Conservation (phyloP, 2,329 filamentous ascomycete species). For the Colletotrichum lini region DNA sequence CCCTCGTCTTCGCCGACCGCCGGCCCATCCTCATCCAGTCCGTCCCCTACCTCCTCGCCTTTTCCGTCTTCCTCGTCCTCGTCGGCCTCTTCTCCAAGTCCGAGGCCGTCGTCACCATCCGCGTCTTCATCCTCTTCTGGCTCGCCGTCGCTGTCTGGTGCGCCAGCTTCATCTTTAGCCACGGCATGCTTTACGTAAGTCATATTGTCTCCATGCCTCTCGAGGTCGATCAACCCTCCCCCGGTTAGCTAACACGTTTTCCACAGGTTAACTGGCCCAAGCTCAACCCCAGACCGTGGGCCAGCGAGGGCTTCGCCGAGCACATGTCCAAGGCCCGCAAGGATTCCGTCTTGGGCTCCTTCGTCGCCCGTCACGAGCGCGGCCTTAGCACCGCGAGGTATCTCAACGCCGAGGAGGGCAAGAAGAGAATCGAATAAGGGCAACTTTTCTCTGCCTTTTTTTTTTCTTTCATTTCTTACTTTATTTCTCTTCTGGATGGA, state of each 20-base stretch:
- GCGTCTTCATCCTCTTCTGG: constrained; percentile 87
- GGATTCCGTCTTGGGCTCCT: constrained; percentile 83
- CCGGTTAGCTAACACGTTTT: constrained; percentile 33
- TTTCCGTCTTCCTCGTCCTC: constrained; percentile 86
- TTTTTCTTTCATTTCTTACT: not conserved
- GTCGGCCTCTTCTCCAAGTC: constrained; percentile 81
- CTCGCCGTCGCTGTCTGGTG: constrained; percentile 78
- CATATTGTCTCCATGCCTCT: not conserved
- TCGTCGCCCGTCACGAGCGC: constrained; percentile 83
- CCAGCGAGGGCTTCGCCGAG: constrained; percentile 89
- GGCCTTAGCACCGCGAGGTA: constrained; percentile 87
- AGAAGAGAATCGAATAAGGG: constrained; percentile 92
- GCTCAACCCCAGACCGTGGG: constrained; percentile 89
- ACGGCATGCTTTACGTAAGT: constrained; percentile 96
- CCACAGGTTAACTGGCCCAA: constrained; percentile 97
- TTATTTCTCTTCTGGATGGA: not conserved
- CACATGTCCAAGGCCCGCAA: constrained; percentile 86
- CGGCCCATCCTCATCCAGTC: constrained; percentile 90
- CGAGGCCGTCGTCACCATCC: constrained; percentile 83
- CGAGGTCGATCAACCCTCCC: constrained; percentile 32
- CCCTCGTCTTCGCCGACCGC: constrained; percentile 85
- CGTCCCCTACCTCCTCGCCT: constrained; percentile 91
- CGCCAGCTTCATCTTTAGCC: constrained; percentile 81
- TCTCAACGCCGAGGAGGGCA: constrained; percentile 92
- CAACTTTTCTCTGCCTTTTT: not conserved